These are phyloP conservation scores for Gyromitra esculenta DNA, from an alignment of 2,329 filamentous ascomycete species.

Conservation along the genomic window DNA sequence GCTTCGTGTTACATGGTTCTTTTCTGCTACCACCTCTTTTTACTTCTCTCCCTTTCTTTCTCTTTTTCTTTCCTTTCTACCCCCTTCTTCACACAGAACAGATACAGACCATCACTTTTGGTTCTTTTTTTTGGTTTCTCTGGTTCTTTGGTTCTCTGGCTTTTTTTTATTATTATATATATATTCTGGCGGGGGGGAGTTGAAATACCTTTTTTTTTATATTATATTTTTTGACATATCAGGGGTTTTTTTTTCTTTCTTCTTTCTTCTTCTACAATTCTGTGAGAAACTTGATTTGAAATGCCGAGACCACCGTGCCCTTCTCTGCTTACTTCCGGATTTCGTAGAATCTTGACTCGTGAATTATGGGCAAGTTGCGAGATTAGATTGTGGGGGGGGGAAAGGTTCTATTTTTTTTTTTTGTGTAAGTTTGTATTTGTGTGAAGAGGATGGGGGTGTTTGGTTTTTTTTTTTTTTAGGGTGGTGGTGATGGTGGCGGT, in stretches of 20 bases:
- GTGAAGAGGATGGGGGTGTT: too few species aligned
- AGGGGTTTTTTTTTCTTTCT: neutral
- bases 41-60: neutral
- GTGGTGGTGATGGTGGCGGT: too few species aligned
- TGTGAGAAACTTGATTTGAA: neutral
- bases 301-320: neutral
- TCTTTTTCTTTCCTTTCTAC: neutral
- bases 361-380: slow-evolving; percentile 7
- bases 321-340: neutral
- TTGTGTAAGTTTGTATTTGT: neutral
- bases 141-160: neutral
- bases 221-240: too few species aligned
- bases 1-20: slow-evolving; percentile 12
- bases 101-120: neutral
- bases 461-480: too few species aligned
- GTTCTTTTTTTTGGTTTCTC: neutral
- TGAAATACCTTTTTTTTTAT: too few species aligned
- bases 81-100: neutral
- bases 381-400: neutral
- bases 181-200: neutral
- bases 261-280: neutral
- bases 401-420: neutral
- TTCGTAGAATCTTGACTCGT: slow-evolving; percentile 25
- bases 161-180: too few species aligned
- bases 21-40: neutral